These are phyloP conservation scores for Didymella arachidicola DNA, from an alignment of 2,329 filamentous ascomycete species.

Conservation along the genomic window DNA sequence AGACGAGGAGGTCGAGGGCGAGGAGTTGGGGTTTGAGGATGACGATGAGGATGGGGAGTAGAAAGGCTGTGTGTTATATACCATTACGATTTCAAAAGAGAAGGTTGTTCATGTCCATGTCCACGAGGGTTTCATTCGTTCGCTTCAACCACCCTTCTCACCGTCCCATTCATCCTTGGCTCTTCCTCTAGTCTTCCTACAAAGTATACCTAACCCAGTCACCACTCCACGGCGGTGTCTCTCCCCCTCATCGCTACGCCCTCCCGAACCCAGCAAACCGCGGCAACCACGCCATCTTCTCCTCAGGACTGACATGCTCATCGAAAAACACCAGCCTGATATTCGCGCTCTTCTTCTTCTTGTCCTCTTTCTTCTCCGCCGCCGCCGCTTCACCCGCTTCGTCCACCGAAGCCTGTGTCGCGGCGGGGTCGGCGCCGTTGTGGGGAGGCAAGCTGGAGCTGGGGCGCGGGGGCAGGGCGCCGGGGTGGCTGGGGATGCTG, in stretches of 20 bases:
- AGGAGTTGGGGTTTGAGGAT: slow-evolving; percentile 22
- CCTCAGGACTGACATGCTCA: slow-evolving; percentile 81
- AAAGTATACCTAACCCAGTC: too few species aligned
- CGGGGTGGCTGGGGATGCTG: slow-evolving; percentile 44
- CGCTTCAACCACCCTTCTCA: too few species aligned
- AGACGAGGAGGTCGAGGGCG: slow-evolving; percentile 49
- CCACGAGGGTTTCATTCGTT: too few species aligned
- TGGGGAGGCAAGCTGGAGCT: slow-evolving; percentile 40
- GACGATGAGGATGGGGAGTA: slow-evolving; percentile 1
- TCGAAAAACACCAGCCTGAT: slow-evolving; percentile 81
- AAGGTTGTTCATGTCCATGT: too few species aligned
- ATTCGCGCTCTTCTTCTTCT: slow-evolving; percentile 69
- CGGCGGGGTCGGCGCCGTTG: slow-evolving; percentile 25
- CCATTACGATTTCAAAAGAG: neutral
- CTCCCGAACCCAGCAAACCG: slow-evolving; percentile 67
- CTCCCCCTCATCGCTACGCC: slow-evolving; percentile 30
- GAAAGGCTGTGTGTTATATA: neutral
- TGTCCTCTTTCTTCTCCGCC: slow-evolving; percentile 46
- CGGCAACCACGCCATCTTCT: slow-evolving; percentile 81
- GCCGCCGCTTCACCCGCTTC: slow-evolving; percentile 57
- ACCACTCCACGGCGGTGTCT: too few species aligned
- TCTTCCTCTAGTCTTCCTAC: too few species aligned
- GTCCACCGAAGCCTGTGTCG: slow-evolving; percentile 56
- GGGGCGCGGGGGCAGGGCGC: slow-evolving; percentile 49
- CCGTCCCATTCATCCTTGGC: too few species aligned